These are phyloP conservation scores for Hypoxylon rubiginosum DNA, from an alignment of 2,329 filamentous ascomycete genomes.

Conservation along the genomic window DNA sequence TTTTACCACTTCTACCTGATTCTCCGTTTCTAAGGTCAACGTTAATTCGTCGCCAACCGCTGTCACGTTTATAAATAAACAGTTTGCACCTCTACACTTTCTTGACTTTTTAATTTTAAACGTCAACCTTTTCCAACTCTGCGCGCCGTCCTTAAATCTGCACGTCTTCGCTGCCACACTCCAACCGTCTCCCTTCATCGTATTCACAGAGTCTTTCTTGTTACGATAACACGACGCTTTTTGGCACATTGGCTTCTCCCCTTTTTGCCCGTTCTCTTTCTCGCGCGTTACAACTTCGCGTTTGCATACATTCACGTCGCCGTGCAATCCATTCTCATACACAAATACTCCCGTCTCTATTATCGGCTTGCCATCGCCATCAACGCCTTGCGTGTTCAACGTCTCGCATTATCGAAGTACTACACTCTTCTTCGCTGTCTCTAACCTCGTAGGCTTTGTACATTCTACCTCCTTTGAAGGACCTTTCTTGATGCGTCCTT, in stretches of 20 bases:
- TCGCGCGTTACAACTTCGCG: background rate
- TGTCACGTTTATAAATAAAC: background rate
- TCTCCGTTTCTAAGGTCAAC: background rate
- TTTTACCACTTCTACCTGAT: background rate
- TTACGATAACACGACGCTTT: background rate
- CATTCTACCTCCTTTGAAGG: background rate
- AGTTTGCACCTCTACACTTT: background rate
- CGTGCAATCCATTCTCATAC: background rate
- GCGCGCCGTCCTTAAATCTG: background rate
- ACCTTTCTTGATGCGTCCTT: background rate
- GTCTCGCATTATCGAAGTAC: background rate
- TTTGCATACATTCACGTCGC: background rate
- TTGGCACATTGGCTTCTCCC: background rate
- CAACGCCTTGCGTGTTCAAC: background rate
- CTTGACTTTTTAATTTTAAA: too few relatives aligned
- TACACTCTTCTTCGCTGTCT: background rate
- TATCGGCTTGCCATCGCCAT: background rate
- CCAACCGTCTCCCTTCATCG: background rate
- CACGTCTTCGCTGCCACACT: background rate
- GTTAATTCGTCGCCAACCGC: background rate
- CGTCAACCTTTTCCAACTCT: background rate
- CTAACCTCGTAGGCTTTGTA: background rate
- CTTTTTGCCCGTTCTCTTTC: background rate
- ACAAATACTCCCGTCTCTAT: background rate
- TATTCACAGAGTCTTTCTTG: background rate